Evolutionary conservation across 2,329 filamentous ascomycete genomes (phyloP).

Genomic region (Cordyceps pruinosa): DNA sequence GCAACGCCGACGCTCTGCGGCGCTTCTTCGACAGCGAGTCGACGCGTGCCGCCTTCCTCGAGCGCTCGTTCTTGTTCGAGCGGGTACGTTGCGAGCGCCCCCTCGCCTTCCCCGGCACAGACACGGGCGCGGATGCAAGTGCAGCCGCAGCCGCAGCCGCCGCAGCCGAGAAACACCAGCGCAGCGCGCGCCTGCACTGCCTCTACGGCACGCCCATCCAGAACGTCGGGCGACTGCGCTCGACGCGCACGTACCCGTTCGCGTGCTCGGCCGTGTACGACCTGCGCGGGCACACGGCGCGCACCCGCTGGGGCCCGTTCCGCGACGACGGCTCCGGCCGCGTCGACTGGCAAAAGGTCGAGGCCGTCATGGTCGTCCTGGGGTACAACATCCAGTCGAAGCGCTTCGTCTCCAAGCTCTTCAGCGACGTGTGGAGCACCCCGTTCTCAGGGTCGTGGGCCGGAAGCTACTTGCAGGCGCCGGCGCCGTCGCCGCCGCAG

Average conservation of each 20-base stretch:
- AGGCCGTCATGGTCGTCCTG: slow-evolving; percentile 65
- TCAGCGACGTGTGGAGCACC: slow-evolving; percentile 45
- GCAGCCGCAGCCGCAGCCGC: slow-evolving; percentile 23
- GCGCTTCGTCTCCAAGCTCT: slow-evolving; percentile 38
- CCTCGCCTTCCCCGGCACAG: slow-evolving; percentile 25
- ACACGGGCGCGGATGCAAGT: neutral
- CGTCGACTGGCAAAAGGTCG: slow-evolving; percentile 76
- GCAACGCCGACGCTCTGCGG: slow-evolving; percentile 38
- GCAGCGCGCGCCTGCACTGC: slow-evolving; percentile 64
- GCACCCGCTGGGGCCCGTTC: slow-evolving; percentile 66
- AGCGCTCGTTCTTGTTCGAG: slow-evolving; percentile 56
- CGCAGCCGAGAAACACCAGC: slow-evolving; percentile 41
- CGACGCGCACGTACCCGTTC: slow-evolving; percentile 44
- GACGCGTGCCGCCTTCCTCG: slow-evolving; percentile 55
- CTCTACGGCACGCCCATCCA: slow-evolving; percentile 57
- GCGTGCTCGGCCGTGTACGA: slow-evolving; percentile 69
- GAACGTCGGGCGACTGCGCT: slow-evolving; percentile 28
- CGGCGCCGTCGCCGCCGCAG: slow-evolving; percentile 22
- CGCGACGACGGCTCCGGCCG: slow-evolving; percentile 51
- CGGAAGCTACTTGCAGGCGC: slow-evolving; percentile 35
- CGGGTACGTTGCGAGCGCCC: slow-evolving; percentile 39
- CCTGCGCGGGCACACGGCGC: slow-evolving; percentile 56
- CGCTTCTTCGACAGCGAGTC: slow-evolving; percentile 36
- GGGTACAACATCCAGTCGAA: slow-evolving; percentile 53
- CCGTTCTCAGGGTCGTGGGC: slow-evolving; percentile 52